Conservation (phyloP, 257 asterid species). For the Nicotiana obtusifolia region DNA sequence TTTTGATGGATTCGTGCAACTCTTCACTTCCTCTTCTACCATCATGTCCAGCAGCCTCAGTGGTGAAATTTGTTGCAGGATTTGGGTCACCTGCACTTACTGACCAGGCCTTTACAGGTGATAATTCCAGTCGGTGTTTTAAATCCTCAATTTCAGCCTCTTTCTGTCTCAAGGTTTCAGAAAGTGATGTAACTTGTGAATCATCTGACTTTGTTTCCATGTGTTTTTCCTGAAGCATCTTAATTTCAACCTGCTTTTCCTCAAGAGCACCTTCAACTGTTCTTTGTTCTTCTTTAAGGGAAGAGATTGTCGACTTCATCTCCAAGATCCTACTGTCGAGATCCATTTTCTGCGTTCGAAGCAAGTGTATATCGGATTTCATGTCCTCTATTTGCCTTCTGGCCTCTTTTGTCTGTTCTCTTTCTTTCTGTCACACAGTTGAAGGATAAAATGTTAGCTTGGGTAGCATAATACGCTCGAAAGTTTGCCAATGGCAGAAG, state of each 20-base stretch:
- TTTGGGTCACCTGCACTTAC: slow-evolving; percentile 25
- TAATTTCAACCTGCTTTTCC: slow-evolving; percentile 53
- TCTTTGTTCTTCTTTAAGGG: slow-evolving; percentile 57
- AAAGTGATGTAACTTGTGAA: slow-evolving; percentile 29
- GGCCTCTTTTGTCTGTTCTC: slow-evolving; percentile 32
- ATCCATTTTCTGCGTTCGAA: slow-evolving; percentile 41
- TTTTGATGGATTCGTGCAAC: neutral
- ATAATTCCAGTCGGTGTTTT: slow-evolving; percentile 25
- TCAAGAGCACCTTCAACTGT: slow-evolving; percentile 32
- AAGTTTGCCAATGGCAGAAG: neutral
- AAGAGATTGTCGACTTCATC: slow-evolving; percentile 58
- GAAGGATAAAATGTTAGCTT: neutral
- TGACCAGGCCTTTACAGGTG: slow-evolving; percentile 24
- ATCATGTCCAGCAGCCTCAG: neutral
- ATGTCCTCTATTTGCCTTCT: slow-evolving; percentile 49
- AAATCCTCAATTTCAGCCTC: slow-evolving; percentile 40
- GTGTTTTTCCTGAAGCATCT: slow-evolving; percentile 24
- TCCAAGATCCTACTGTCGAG: slow-evolving; percentile 36
- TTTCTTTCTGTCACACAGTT: slow-evolving; percentile 46
- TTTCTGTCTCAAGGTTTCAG: slow-evolving; percentile 22
- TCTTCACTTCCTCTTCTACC: neutral
- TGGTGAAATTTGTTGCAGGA: slow-evolving; percentile 12
- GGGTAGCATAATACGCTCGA: neutral
- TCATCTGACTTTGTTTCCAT: slow-evolving; percentile 9
- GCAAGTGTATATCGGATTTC: slow-evolving; percentile 38